These are phyloP conservation scores for Saccharomycopsis javanensis DNA, from an alignment of 805 yeast genomes.

Conservation along the genomic window DNA sequence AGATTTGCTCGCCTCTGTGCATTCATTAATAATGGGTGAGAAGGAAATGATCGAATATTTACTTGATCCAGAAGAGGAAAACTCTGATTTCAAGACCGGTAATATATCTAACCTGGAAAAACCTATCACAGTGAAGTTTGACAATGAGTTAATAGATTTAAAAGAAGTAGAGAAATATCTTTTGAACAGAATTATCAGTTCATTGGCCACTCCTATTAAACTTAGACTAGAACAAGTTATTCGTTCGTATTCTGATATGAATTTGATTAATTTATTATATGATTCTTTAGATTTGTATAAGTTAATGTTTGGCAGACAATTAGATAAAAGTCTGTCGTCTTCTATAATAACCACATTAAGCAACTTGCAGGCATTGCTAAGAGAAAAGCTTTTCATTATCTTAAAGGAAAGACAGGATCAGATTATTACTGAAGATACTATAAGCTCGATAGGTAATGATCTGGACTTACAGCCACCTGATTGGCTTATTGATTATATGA, in stretches of 20 bases:
- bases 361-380: slow-evolving; percentile 28
- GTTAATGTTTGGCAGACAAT: slow-evolving; percentile 42
- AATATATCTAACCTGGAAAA: background rate
- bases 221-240: slow-evolving; percentile 60
- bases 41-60: slow-evolving; percentile 61
- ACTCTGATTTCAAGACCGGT: slow-evolving; percentile 21
- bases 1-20: slow-evolving; percentile 81
- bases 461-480: slow-evolving; percentile 69
- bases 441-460: slow-evolving; percentile 22
- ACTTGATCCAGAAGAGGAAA: slow-evolving; percentile 35
- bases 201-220: slow-evolving; percentile 50
- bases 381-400: slow-evolving; percentile 32
- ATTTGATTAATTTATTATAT: slow-evolving; percentile 46
- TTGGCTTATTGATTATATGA: slow-evolving; percentile 62
- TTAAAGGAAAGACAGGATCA: slow-evolving; percentile 29
- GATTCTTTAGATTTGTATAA: slow-evolving; percentile 59
- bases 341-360: slow-evolving; percentile 24
- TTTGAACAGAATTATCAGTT: slow-evolving; percentile 40
- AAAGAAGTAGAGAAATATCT: slow-evolving; percentile 23
- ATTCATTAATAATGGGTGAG: slow-evolving; percentile 79
- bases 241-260: slow-evolving; percentile 51
- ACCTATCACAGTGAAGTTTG: slow-evolving; percentile 22
- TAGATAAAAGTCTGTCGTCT: slow-evolving; percentile 22
- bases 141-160: slow-evolving; percentile 25
- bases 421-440: slow-evolving; percentile 29